Conservation (phyloP, 1,284 basidiomycete genomes). For the Coniferiporia sulphurascens region DNA sequence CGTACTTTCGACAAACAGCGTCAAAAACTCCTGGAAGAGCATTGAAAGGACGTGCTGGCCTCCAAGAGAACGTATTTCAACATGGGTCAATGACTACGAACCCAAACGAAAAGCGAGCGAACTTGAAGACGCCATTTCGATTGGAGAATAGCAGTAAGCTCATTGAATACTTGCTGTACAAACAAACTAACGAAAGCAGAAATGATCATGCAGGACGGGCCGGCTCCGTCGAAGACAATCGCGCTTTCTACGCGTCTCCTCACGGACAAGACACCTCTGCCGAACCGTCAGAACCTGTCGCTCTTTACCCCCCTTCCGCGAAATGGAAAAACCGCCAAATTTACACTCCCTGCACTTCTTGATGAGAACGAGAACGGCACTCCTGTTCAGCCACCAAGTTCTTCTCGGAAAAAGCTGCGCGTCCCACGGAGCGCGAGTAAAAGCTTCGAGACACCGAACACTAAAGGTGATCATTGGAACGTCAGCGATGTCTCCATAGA, state of each 20-base stretch:
- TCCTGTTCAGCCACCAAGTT: slow-evolving; percentile 53
- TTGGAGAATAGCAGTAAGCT: slow-evolving; percentile 19
- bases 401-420: slow-evolving; percentile 52
- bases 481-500: slow-evolving; percentile 58
- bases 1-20: background rate
- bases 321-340: slow-evolving; percentile 31
- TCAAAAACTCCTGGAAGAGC: slow-evolving; percentile 49
- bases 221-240: slow-evolving; percentile 13
- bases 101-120: slow-evolving; percentile 37
- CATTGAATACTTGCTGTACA: background rate
- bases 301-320: slow-evolving; percentile 29
- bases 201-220: slow-evolving; percentile 20
- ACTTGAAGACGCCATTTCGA: slow-evolving; percentile 32
- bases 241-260: slow-evolving; percentile 39
- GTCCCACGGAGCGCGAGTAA: slow-evolving; percentile 35
- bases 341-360: slow-evolving; percentile 27
- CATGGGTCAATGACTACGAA: slow-evolving; percentile 35
- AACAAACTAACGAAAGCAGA: slow-evolving; percentile 24
- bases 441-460: slow-evolving; percentile 60
- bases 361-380: slow-evolving; percentile 30
- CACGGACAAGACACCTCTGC: slow-evolving; percentile 49
- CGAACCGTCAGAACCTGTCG: slow-evolving; percentile 42
- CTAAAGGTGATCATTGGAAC: slow-evolving; percentile 70
- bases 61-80: slow-evolving; percentile 49
- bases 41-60: slow-evolving; percentile 34